Evolutionary conservation across 129 eudicot genomes (phyloP).

Genomic region (Dittrichia graveolens): DNA sequence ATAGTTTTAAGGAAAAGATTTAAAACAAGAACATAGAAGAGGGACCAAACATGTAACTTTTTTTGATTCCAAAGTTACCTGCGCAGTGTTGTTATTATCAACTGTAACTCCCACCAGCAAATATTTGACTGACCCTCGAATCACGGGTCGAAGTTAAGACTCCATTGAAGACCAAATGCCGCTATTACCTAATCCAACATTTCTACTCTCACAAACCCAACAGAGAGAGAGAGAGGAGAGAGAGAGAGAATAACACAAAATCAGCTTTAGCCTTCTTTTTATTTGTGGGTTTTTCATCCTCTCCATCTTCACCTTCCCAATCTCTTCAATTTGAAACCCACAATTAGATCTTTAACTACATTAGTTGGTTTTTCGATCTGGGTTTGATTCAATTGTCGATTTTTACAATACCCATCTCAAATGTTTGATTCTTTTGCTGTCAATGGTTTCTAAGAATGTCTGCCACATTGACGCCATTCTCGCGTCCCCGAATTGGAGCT

Average conservation of each 20-base stretch:
- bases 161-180: conserved; percentile 30
- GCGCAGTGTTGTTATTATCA: conserved; percentile 25
- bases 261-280: neutral
- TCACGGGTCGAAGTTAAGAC: conserved; percentile 43
- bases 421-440: conserved; percentile 14
- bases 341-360: conserved; percentile 14
- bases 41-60: conserved; percentile 19
- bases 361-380: conserved; percentile 31
- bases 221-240: too few relatives aligned
- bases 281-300: conserved; percentile 11
- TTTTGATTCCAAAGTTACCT: neutral
- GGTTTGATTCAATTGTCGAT: conserved; percentile 17
- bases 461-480: conserved; percentile 64
- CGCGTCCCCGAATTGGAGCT: conserved; percentile 74
- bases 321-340: conserved; percentile 16
- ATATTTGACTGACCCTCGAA: conserved; percentile 45
- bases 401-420: conserved; percentile 12
- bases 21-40: neutral
- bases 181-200: conserved; percentile 37
- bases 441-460: conserved; percentile 57
- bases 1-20: neutral
- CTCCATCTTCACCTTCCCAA: conserved; percentile 9
- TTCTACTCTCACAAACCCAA: conserved; percentile 6
- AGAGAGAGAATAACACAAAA: too few relatives aligned
- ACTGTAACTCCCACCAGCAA: conserved; percentile 34